Evolutionary conservation across 2,329 filamentous ascomycete genomes (phyloP).

Genomic region (Botrytis galanthina): DNA sequence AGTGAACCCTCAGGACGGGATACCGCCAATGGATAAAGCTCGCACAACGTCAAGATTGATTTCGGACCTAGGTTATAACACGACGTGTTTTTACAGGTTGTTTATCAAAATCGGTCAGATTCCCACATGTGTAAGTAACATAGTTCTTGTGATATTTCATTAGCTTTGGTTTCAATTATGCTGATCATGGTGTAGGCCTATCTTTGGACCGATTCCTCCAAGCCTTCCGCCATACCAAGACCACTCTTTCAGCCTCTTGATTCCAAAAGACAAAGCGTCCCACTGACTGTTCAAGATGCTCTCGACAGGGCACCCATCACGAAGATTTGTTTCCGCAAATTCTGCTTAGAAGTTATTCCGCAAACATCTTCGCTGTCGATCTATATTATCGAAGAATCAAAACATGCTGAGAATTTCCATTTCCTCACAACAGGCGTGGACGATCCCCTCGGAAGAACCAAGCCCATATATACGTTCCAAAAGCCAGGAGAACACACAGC

Average conservation of each 20-base stretch:
- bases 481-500: background rate
- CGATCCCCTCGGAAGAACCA: background rate
- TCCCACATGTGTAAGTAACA: background rate
- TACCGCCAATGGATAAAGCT: background rate
- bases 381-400: background rate
- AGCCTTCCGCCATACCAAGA: background rate
- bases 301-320: background rate
- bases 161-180: accelerated
- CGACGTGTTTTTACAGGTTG: background rate
- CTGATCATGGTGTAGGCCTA: background rate
- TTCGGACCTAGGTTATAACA: slow-evolving; percentile 9
- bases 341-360: background rate
- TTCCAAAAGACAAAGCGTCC: background rate
- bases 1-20: background rate
- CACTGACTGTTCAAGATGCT: background rate
- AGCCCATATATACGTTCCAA: background rate
- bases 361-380: background rate
- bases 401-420: background rate
- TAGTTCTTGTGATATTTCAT: accelerated
- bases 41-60: slow-evolving; percentile 5
- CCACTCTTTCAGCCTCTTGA: background rate
- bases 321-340: slow-evolving; percentile 4
- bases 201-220: background rate
- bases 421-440: slow-evolving; percentile 8
- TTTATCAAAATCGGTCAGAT: slow-evolving; percentile 10